A percentile compares a stretch with the other conserved stretches of the same genome.
Evolutionary conservation across 1,139 yeast species (phyloP).

Genomic region (Candida frijolesensis): DNA sequence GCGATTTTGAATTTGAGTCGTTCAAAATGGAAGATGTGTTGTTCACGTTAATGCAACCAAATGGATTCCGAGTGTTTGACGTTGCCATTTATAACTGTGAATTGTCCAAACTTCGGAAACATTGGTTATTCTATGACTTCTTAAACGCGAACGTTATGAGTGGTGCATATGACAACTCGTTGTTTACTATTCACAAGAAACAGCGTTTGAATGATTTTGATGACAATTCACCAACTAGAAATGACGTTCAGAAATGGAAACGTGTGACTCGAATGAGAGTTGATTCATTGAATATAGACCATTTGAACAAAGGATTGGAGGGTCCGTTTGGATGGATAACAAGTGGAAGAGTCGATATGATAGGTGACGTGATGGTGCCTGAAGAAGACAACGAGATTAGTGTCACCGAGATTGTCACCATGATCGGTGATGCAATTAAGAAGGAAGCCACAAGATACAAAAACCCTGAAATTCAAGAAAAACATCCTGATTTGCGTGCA

Average conservation of each 20-base stretch:
- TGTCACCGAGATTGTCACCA: slow-evolving; percentile 40
- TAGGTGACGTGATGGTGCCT: slow-evolving; percentile 87
- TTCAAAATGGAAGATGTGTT: slow-evolving; percentile 83
- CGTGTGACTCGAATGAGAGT: slow-evolving; percentile 78
- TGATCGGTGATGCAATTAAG: slow-evolving; percentile 41
- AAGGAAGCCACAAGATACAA: slow-evolving; percentile 43
- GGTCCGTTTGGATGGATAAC: slow-evolving; percentile 99
- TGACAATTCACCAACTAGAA: background rate
- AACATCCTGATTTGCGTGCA: slow-evolving; percentile 33
- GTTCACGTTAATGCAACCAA: slow-evolving; percentile 81
- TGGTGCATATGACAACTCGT: slow-evolving; percentile 90
- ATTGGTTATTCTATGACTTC: slow-evolving; percentile 89
- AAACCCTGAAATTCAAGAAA: slow-evolving; percentile 36
- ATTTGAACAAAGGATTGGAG: slow-evolving; percentile 81
- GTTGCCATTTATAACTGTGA: slow-evolving; percentile 88
- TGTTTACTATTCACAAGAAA: slow-evolving; percentile 86
- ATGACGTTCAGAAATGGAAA: slow-evolving; percentile 41
- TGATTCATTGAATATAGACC: slow-evolving; percentile 84
- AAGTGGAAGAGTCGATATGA: slow-evolving; percentile 86
- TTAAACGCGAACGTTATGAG: slow-evolving; percentile 82
- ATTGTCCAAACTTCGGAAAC: slow-evolving; percentile 75
- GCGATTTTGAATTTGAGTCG: slow-evolving; percentile 89
- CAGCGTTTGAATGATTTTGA: slow-evolving; percentile 54
- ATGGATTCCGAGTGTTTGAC: slow-evolving; percentile 77
- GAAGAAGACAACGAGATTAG: slow-evolving; percentile 52